Evolutionary conservation across 2,329 filamentous ascomycete species (phyloP).

Genomic region (Xylariaceae sp.): DNA sequence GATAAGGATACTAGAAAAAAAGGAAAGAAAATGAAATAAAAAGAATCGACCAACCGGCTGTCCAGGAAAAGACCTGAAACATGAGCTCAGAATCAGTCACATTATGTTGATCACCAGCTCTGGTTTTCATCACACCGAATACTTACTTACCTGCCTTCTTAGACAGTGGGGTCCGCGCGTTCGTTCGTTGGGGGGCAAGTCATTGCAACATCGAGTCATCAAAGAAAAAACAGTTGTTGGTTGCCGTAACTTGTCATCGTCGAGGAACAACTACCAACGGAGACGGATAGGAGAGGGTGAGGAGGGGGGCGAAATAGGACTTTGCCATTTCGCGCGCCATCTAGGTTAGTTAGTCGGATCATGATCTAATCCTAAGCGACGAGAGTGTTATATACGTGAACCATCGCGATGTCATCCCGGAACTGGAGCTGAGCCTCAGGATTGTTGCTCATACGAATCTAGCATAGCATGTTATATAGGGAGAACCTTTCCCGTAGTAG

Average conservation of each 20-base stretch:
- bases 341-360: not conserved
- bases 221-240: slow-evolving; percentile 1
- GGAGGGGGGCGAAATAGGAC: slow-evolving; percentile 12
- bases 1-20: too few species aligned
- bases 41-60: not conserved
- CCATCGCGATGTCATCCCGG: not conserved
- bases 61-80: not conserved
- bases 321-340: slow-evolving; percentile 3
- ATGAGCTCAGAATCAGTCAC: not conserved
- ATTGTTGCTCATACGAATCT: not conserved
- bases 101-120: too few species aligned
- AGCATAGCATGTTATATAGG: not conserved
- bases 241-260: too few species aligned
- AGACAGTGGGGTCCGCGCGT: not conserved
- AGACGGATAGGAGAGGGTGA: not conserved
- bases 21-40: too few species aligned
- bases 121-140: too few species aligned
- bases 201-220: slow-evolving; percentile 7
- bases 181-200: not conserved
- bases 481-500: not conserved
- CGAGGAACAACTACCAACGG: slow-evolving; percentile 9
- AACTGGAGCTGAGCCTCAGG: not conserved
- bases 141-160: too few species aligned
- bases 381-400: too few species aligned
- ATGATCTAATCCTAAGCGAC: too few species aligned